Base-by-base conservation (phyloP, 2,329 filamentous ascomycete genomes). In the Diplodia seriata region DNA sequence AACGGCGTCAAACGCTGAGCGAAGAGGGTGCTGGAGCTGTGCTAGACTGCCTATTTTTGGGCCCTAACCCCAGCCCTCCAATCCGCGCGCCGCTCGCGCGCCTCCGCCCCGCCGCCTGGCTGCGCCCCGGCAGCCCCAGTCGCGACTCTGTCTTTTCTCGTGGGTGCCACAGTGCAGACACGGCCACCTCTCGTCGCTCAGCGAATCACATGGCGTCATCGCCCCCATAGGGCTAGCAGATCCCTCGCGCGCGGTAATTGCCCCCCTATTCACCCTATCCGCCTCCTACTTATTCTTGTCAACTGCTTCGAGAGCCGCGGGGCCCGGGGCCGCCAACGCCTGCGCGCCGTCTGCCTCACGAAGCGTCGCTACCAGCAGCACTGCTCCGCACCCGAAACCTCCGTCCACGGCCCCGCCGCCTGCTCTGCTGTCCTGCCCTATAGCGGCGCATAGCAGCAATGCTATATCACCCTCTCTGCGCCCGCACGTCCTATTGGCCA, bases 1-100 rank as follows among this genome's bases (percentile, higher is more conserved):
- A 65, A 65, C 62, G 51, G 62, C 62, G 50, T 65, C 62, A 65
- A 43, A 54, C 33, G n/a, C 59, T 23, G 29, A 8, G 47, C 29
- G 26, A 29, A 31, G 57, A 18, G 57, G 20, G 29, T 18, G 53
- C 11, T 8, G 2, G 31, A 14, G 36, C 36, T 38, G 43, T 47
- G 36, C 56, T 20, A 47, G 26, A 59, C 56, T 20, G 38, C 57
- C 54, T 62, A 62, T 62, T 62, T 62, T 62, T 62, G 29, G 38
- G 56, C 38, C 38, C 38, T 23, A 38, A 12, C 15, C 54, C 29
- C 11, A 18, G 54, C 33, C 54, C 54, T 59, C 55, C 57, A 62
- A 62, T 62, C 40, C 57, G 38, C 23, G 8, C 23, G 0, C 2
- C 8, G 5, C 20, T 15, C 20, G 7, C 12, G 26, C 56, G 56